Base-by-base conservation (phyloP, 257 asterid genomes). In the Capsicum baccatum region DNA sequence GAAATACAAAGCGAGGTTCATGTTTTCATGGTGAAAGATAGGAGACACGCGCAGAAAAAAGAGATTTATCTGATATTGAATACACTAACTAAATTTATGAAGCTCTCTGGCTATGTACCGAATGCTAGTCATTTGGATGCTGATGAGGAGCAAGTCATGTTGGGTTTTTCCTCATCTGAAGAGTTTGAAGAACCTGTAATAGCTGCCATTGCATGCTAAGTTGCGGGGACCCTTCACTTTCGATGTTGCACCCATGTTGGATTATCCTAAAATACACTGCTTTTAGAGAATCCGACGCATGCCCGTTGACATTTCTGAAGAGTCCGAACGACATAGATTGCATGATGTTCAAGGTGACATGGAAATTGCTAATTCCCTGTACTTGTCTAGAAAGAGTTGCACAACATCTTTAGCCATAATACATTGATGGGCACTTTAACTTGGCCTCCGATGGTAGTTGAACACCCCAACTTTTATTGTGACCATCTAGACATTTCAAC, bases 1-100 rank as follows among this genome's bases (percentile, higher is more conserved):
- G 85, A 68, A 54, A 83, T 83, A 83, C 44, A 68, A 58, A 83
- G 68, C 9, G 68, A 67, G 26, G 85, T 83, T 68, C 85, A 83
- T 83, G 47, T 83, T 52, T 83, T 83, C 39, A 83, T 83, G 85
- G 85, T 68, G 35, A 83, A 68, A 68, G 85, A 83, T 55, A 37
- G 26, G 52, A 68, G 79, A 39, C 85, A 83, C 9, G 21, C 21
- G 3, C 56, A 11, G 85, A 83, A 83, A 59, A 59, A 68, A 59
- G 85, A 83, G 78, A 83, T 83, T 37, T 68, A 54, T 83, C 6
- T 68, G 63, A 66, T 42, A 44, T 68, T 83, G 85, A 55, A 37
- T 19, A 68, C 80, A 52, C 85, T 83, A 42, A 83, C 69, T 9
- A 68, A 68, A 83, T 14, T 54, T 69, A 83, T 68, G 85, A 83